Evolutionary conservation across 2,329 filamentous ascomycete species (phyloP).

Genomic region (Fusarium protoensiforme): DNA sequence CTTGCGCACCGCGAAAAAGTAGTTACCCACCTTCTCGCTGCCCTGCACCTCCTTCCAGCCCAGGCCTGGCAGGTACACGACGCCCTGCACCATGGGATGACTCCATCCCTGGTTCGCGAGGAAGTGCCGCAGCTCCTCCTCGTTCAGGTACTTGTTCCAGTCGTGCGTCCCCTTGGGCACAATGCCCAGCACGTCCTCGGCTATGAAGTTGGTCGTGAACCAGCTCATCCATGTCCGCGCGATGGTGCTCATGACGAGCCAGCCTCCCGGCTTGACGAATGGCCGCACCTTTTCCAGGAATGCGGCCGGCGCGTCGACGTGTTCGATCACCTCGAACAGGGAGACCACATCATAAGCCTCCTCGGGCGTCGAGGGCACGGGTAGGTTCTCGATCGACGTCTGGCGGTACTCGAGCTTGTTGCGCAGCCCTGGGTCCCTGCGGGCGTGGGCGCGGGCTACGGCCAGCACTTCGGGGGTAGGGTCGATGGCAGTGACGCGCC

Average conservation of each 20-base stretch:
- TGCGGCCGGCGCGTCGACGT: constrained; percentile 79
- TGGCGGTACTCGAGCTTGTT: constrained; percentile 78
- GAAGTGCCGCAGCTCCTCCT: constrained; percentile 74
- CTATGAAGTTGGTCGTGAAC: constrained; percentile 91
- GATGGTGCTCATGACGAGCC: constrained; percentile 93
- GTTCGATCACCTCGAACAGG: constrained; percentile 95
- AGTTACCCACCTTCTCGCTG: constrained; percentile 90
- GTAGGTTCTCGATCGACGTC: constrained; percentile 78
- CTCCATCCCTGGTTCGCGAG: constrained; percentile 69
- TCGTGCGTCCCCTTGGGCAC: constrained; percentile 95
- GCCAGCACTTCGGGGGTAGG: constrained; percentile 78
- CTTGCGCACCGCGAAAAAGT: constrained; percentile 87
- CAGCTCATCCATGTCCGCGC: constrained; percentile 89
- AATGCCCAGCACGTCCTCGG: constrained; percentile 87
- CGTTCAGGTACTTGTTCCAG: constrained; percentile 96
- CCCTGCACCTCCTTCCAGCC: constrained; percentile 88
- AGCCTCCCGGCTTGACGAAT: constrained; percentile 89
- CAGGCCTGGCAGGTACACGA: constrained; percentile 88
- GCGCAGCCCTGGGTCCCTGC: constrained; percentile 75
- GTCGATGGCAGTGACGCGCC: constrained; percentile 79
- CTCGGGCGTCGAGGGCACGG: constrained; percentile 49
- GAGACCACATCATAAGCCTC: constrained; percentile 82
- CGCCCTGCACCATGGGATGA: constrained; percentile 75
- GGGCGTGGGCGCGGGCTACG: constrained; percentile 81
- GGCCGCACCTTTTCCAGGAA: constrained; percentile 79